A percentile compares a stretch with the other conserved stretches of the same genome.
These are phyloP conservation scores for Monosporascus sp. DNA, from an alignment of 2,329 filamentous ascomycete genomes.

Conservation along the genomic window DNA sequence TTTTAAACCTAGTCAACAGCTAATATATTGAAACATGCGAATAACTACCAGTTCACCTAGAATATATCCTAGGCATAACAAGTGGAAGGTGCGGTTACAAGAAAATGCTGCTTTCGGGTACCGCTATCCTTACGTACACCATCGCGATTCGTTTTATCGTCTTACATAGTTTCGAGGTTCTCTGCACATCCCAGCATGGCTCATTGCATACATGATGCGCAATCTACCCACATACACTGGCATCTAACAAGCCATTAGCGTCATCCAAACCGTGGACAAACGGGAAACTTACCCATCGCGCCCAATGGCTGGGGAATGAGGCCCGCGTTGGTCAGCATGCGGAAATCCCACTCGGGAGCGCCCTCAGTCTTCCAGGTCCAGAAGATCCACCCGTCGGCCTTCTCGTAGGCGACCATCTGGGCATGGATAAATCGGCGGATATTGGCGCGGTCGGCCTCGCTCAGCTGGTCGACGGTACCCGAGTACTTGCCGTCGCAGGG, in stretches of 20 bases:
- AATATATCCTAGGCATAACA: too few relatives aligned
- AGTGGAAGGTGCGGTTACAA: too few relatives aligned
- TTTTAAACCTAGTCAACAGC: too few relatives aligned
- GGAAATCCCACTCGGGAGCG: conserved; percentile 71
- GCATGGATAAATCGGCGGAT: conserved; percentile 67
- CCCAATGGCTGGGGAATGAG: conserved; percentile 8
- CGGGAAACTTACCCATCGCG: conserved; percentile 3
- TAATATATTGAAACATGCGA: too few relatives aligned
- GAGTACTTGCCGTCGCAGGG: conserved; percentile 40
- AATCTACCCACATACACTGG: background rate
- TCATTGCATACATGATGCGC: too few relatives aligned
- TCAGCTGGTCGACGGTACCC: conserved; percentile 20
- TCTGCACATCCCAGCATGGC: too few relatives aligned
- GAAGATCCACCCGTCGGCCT: conserved; percentile 75
- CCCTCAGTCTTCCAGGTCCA: conserved; percentile 76
- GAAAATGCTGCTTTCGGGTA: too few relatives aligned
- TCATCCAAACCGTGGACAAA: background rate
- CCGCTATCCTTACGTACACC: too few relatives aligned
- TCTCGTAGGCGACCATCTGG: conserved; percentile 70
- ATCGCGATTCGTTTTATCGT: too few relatives aligned
- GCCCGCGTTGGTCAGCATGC: conserved; percentile 26
- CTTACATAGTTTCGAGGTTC: too few relatives aligned
- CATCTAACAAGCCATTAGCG: background rate
- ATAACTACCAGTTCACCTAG: too few relatives aligned
- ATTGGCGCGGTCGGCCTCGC: conserved; percentile 59